phyloP scores from a whole-genome alignment of 345 rosid species.

The Gossypium thurberi region DNA sequence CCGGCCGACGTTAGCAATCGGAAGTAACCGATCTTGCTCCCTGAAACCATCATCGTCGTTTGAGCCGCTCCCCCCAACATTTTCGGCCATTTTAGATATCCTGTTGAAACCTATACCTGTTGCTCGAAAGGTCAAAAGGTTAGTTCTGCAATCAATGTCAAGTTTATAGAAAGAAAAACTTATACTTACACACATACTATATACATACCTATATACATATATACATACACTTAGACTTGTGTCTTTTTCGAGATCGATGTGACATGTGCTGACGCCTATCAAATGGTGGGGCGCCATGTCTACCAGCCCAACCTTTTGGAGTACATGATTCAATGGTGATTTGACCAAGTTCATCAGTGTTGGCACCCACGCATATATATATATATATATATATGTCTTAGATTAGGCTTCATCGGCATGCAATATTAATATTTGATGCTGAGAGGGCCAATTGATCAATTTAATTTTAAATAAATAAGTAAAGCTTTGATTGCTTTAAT shows the following conservation, averaged over 20 bases:
- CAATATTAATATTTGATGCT: slow-evolving; percentile 3
- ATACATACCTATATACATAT: neutral
- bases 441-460: neutral
- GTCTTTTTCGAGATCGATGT: slow-evolving; percentile 16
- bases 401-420: neutral
- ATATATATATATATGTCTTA: too few species aligned
- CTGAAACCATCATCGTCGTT: slow-evolving; percentile 21
- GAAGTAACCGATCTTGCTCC: slow-evolving; percentile 29
- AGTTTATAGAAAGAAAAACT: too few species aligned
- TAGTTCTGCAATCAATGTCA: neutral
- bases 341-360: neutral
- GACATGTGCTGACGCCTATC: slow-evolving; percentile 14
- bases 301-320: neutral
- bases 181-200: neutral
- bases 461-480: neutral
- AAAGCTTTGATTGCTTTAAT: neutral
- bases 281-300: neutral
- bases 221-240: neutral
- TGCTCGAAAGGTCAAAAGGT: slow-evolving; percentile 12
- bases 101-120: slow-evolving; percentile 5
- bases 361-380: neutral
- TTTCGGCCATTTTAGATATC: slow-evolving; percentile 23
- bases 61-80: slow-evolving; percentile 15
- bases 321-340: neutral
- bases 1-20: slow-evolving; percentile 35